phyloP scores from a whole-genome alignment of 768 basidiomycete species.

The Russula ochroleuca region DNA sequence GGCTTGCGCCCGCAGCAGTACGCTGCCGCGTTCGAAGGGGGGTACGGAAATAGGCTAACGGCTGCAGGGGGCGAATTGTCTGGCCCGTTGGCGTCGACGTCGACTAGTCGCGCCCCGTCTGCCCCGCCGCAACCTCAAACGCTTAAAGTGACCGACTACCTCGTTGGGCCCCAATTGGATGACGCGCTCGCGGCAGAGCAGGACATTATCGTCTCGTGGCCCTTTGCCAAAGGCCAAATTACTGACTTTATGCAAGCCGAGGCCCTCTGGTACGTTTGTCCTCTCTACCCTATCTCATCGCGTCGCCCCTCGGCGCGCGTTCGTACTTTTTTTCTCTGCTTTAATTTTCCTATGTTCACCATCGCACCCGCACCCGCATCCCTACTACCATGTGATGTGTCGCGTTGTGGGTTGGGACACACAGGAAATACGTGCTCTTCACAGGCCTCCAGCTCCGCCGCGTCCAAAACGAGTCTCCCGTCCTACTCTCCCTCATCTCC shows the following conservation, averaged over 20 bases:
- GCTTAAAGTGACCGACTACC: conserved; percentile 67
- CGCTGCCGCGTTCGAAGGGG: neutral
- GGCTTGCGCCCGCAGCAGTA: conserved; percentile 49
- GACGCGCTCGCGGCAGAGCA: conserved; percentile 73
- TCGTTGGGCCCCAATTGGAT: conserved; percentile 77
- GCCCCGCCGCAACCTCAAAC: conserved; percentile 42
- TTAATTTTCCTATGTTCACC: neutral
- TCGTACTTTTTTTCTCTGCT: neutral
- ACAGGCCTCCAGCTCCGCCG: conserved; percentile 68
- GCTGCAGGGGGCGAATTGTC: conserved; percentile 7
- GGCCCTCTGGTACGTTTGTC: conserved; percentile 65
- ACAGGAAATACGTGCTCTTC: conserved; percentile 84
- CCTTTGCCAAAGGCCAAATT: conserved; percentile 69
- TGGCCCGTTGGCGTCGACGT: conserved; percentile 40
- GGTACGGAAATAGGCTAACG: neutral
- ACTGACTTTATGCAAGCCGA: conserved; percentile 82
- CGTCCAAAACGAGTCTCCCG: conserved; percentile 82
- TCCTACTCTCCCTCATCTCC: conserved; percentile 65
- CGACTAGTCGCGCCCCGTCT: conserved; percentile 47
- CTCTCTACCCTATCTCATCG: too few species aligned
- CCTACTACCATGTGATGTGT: neutral
- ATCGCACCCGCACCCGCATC: too few species aligned
- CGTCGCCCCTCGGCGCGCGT: too few species aligned
- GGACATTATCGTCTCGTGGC: conserved; percentile 74
- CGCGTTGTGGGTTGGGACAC: neutral